A percentile compares a stretch with the other conserved stretches of the same genome.
phyloP scores from a whole-genome alignment of 2,329 filamentous ascomycete genomes.

The Trichophyton simii region DNA sequence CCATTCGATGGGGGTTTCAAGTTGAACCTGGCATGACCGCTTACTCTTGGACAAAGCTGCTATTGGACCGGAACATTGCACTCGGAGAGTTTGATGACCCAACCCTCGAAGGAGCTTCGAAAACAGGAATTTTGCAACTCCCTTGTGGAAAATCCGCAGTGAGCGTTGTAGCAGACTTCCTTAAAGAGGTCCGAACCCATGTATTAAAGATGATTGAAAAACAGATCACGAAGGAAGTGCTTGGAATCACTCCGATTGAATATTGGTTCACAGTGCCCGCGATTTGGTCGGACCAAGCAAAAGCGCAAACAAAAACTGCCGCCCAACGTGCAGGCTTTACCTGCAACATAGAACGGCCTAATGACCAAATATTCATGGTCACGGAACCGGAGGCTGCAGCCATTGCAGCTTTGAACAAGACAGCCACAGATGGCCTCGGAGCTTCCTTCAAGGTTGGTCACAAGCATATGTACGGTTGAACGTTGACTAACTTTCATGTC shows the following conservation, averaged over 20 bases:
- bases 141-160: not conserved
- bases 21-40: constrained; percentile 15
- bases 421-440: not conserved
- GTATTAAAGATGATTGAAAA: constrained; percentile 7
- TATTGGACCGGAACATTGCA: constrained; percentile 15
- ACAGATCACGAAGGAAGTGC: constrained; percentile 11
- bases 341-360: constrained; percentile 3
- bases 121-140: not conserved
- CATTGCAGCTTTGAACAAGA: constrained; percentile 7
- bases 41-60: constrained; percentile 23
- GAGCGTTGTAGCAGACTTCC: not conserved
- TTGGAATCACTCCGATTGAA: constrained; percentile 10
- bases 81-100: constrained; percentile 16
- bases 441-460: not conserved
- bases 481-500: not conserved
- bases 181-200: not conserved
- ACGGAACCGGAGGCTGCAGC: constrained; percentile 14
- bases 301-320: constrained; percentile 11
- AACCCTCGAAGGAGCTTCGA: not conserved
- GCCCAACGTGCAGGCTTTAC: constrained; percentile 12
- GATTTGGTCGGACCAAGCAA: constrained; percentile 12
- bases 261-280: constrained; percentile 16
- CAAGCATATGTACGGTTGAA: too few species aligned
- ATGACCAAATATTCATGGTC: constrained; percentile 13
- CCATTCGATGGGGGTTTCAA: constrained; percentile 18